These are phyloP conservation scores for Isatis lusitanica DNA, from an alignment of 441 rosid species.

Conservation along the genomic window DNA sequence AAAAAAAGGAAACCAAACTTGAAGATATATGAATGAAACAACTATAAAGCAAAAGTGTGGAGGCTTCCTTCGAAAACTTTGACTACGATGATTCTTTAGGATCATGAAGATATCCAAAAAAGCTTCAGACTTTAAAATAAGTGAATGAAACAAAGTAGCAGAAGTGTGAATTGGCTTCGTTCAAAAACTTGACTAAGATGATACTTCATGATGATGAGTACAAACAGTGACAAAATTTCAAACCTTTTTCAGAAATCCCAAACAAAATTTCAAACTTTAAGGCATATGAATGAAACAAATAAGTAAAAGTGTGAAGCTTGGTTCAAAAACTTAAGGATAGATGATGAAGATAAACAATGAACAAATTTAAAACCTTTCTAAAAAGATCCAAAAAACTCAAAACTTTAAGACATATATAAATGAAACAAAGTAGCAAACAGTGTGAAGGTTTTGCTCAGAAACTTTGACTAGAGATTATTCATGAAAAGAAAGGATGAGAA, in stretches of 20 bases:
- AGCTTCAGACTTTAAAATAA: not conserved
- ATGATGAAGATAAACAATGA: not conserved
- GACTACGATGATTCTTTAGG: not conserved
- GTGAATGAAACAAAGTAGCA: not conserved
- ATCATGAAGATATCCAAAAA: not conserved
- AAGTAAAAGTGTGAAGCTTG: not conserved
- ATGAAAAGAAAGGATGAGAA: not conserved
- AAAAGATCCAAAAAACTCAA: not conserved
- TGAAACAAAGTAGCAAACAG: not conserved
- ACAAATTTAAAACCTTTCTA: not conserved
- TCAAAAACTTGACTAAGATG: not conserved
- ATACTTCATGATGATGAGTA: not conserved
- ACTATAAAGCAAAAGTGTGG: not conserved
- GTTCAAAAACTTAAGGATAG: not conserved
- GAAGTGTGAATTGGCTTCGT: not conserved
- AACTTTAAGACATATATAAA: not conserved
- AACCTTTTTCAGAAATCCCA: not conserved
- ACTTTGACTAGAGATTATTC: not conserved
- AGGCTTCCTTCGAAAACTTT: conserved; percentile 5
- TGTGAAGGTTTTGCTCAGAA: not conserved
- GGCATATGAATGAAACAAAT: conserved; percentile 3
- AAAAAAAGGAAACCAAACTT: not conserved
- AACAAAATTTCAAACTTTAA: not conserved
- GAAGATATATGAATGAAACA: not conserved
- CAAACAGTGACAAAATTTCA: not conserved